Conservation (phyloP, 331 rosid genomes). For the Malus hybrid region DNA sequence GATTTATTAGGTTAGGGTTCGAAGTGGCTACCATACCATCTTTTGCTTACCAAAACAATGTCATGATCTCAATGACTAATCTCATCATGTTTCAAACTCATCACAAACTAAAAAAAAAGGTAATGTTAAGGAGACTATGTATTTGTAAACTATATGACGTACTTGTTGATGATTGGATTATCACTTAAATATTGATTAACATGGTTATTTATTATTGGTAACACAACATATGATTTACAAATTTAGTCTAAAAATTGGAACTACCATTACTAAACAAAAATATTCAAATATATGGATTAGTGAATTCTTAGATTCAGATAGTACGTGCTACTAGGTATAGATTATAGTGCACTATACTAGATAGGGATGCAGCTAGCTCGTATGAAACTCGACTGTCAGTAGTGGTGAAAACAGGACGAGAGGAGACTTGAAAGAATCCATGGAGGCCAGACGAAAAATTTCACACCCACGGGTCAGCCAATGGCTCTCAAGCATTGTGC, state of each 20-base stretch:
- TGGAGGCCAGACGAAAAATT: neutral
- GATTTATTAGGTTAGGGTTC: conserved; percentile 14
- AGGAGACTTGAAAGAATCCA: neutral
- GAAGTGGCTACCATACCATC: conserved; percentile 14
- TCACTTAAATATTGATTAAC: too few species aligned
- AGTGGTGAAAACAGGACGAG: conserved; percentile 8
- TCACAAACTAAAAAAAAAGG: neutral
- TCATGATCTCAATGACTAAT: conserved; percentile 15
- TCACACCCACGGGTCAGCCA: conserved; percentile 23
- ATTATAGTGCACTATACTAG: too few species aligned
- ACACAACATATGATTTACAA: too few species aligned
- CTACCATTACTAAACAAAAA: neutral
- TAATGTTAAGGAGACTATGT: too few species aligned
- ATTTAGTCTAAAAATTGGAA: too few species aligned
- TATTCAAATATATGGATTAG: conserved; percentile 33
- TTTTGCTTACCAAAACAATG: neutral
- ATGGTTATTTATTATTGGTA: too few species aligned
- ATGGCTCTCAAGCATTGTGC: conserved; percentile 25
- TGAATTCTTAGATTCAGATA: conserved; percentile 38
- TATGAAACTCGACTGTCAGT: neutral
- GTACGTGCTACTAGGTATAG: conserved; percentile 2
- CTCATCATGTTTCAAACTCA: neutral
- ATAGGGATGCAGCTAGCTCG: neutral
- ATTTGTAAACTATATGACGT: too few species aligned
- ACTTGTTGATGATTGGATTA: too few species aligned